Percentiles rank a stretch among this genome's conserved stretches.
phyloP scores from a whole-genome alignment of 1,284 basidiomycete genomes.

The Apiotrichum gamsii region DNA sequence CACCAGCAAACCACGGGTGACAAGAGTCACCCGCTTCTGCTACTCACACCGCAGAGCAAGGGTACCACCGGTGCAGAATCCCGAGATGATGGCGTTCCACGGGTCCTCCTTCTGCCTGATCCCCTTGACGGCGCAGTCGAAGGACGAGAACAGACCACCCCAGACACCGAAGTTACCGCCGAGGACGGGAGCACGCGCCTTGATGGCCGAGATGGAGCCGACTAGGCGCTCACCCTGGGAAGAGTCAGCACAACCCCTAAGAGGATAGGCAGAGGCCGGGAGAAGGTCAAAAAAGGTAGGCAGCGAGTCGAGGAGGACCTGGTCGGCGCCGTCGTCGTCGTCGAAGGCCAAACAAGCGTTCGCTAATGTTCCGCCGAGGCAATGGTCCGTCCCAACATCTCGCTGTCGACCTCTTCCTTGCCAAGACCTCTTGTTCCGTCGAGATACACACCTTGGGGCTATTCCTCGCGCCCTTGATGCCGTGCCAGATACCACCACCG shows the following conservation, averaged over 20 bases:
- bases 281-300: too few relatives aligned
- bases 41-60: constrained; percentile 88
- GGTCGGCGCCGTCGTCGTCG: too few relatives aligned
- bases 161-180: constrained; percentile 97
- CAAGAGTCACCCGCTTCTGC: not conserved
- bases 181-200: constrained; percentile 94
- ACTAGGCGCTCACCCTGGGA: constrained; percentile 81
- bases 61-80: constrained; percentile 96
- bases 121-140: constrained; percentile 96
- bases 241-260: too few relatives aligned
- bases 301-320: too few relatives aligned
- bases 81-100: constrained; percentile 98
- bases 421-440: not conserved
- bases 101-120: constrained; percentile 98
- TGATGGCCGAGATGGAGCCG: constrained; percentile 92
- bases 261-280: too few relatives aligned
- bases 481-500: constrained; percentile 89
- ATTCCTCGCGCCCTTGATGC: constrained; percentile 96
- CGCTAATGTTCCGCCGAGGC: too few relatives aligned
- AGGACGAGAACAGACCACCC: constrained; percentile 96
- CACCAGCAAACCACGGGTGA: not conserved
- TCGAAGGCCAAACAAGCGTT: too few relatives aligned
- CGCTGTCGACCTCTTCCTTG: not conserved
- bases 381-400: too few relatives aligned
- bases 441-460: constrained; percentile 70